Percentiles rank a stretch among this genome's conserved stretches.
Conservation (phyloP, 2,329 filamentous ascomycete species). For the Alternaria burnsii region DNA sequence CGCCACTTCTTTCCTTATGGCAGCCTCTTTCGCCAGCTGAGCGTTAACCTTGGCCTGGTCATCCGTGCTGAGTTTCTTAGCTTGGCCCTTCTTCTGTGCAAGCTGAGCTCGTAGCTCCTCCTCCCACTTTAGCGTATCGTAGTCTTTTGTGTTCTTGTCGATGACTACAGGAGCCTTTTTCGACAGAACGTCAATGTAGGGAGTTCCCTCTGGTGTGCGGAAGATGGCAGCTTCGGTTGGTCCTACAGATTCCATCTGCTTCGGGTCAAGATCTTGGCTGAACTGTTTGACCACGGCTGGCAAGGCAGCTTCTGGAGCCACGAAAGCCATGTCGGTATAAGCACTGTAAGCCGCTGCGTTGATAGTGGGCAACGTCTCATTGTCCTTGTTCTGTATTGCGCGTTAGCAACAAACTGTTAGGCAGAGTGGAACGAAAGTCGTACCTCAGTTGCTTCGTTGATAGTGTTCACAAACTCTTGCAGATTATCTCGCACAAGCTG, state of each 20-base stretch:
- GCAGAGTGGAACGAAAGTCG: constrained; percentile 35
- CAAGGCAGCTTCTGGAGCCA: constrained; percentile 84
- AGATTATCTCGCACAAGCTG: constrained; percentile 72
- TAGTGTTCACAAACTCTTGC: constrained; percentile 71
- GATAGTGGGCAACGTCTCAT: constrained; percentile 51
- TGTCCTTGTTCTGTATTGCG: constrained; percentile 27
- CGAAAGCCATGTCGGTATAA: constrained; percentile 90
- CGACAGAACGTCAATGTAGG: constrained; percentile 89
- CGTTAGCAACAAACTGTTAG: constrained; percentile 1
- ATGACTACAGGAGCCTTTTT: constrained; percentile 78
- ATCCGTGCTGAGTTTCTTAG: constrained; percentile 89
- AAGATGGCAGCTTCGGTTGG: constrained; percentile 93
- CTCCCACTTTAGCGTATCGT: constrained; percentile 97
- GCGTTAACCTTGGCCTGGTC: constrained; percentile 90
- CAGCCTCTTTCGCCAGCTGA: constrained; percentile 85
- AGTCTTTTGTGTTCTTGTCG: constrained; percentile 92
- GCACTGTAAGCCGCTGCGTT: constrained; percentile 81
- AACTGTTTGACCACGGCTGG: constrained; percentile 79
- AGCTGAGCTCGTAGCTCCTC: constrained; percentile 86
- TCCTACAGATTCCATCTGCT: constrained; percentile 75
- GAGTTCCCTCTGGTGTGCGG: constrained; percentile 85
- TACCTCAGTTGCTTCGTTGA: constrained; percentile 67
- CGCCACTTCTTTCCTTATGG: constrained; percentile 77
- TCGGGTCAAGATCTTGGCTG: constrained; percentile 73
- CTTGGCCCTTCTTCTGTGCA: constrained; percentile 89